Evolutionary conservation across 1,139 yeast genomes (phyloP).

Genomic region (Scheffersomyces cryptocercus): DNA sequence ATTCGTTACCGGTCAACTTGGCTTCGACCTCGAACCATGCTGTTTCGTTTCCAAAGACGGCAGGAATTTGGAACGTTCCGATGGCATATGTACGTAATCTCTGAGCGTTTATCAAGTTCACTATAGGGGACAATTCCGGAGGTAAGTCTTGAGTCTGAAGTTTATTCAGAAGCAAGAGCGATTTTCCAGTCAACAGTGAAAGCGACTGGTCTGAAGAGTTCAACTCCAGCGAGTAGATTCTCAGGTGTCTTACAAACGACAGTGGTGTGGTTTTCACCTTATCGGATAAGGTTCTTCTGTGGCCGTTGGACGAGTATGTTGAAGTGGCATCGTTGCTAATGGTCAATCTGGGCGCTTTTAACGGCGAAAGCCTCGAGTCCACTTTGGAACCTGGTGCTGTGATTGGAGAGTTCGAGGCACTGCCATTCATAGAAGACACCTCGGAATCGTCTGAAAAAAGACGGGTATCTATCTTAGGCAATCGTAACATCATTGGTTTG

Average conservation of each 20-base stretch:
- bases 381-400: background rate
- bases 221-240: slow-evolving; percentile 26
- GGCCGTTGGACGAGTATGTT: background rate
- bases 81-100: slow-evolving; percentile 38
- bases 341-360: background rate
- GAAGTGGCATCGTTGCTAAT: background rate
- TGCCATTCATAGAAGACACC: background rate
- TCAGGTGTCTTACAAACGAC: slow-evolving; percentile 39
- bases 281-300: slow-evolving; percentile 26
- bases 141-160: slow-evolving; percentile 31
- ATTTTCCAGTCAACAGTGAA: slow-evolving; percentile 1
- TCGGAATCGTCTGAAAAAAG: background rate
- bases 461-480: slow-evolving; percentile 1
- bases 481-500: background rate
- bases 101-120: slow-evolving; percentile 45
- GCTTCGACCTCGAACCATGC: slow-evolving; percentile 44
- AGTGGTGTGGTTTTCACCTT: slow-evolving; percentile 38
- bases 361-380: background rate
- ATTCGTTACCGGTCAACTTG: slow-evolving; percentile 53
- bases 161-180: slow-evolving; percentile 18
- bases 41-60: slow-evolving; percentile 14
- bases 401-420: background rate
- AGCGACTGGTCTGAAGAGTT: slow-evolving; percentile 10
- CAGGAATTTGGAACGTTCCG: slow-evolving; percentile 33
- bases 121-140: slow-evolving; percentile 42